These are phyloP conservation scores for Sesbania bispinosa DNA, from an alignment of 306 rosid species.

Conservation along the genomic window DNA sequence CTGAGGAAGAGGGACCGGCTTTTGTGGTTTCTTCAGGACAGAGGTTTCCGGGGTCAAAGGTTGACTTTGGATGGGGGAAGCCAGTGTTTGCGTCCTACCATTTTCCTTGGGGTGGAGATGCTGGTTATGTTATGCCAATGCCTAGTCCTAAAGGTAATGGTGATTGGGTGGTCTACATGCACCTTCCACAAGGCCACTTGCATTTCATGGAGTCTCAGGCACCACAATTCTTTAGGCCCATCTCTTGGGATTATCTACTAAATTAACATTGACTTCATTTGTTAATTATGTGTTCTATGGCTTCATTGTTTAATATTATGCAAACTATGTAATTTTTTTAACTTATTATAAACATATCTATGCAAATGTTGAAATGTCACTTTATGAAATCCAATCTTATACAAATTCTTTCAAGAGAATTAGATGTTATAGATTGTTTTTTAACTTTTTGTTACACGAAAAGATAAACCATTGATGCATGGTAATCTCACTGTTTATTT, in stretches of 20 bases:
- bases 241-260: conserved; percentile 32
- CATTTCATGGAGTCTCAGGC: conserved; percentile 47
- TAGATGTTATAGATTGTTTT: no score
- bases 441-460: no score
- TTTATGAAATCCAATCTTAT: no score
- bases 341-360: no score
- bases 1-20: conserved; percentile 26
- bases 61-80: conserved; percentile 72
- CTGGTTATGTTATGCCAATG: conserved; percentile 84
- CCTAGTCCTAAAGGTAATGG: conserved; percentile 54
- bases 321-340: no score
- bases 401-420: no score
- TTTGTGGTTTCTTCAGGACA: conserved; percentile 63
- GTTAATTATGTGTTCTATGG: no score
- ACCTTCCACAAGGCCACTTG: conserved; percentile 36
- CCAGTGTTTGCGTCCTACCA: conserved; percentile 63
- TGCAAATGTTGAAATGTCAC: no score
- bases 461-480: no score
- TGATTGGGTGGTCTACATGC: conserved; percentile 76
- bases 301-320: no score
- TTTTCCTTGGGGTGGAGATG: conserved; percentile 61
- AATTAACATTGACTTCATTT: no score
- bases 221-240: conserved; percentile 43
- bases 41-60: conserved; percentile 41
- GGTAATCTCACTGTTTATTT: no score